These are phyloP conservation scores for Cyclotella distinguenda DNA, from an alignment of 108 stramenopile species.

Conservation along the genomic window DNA sequence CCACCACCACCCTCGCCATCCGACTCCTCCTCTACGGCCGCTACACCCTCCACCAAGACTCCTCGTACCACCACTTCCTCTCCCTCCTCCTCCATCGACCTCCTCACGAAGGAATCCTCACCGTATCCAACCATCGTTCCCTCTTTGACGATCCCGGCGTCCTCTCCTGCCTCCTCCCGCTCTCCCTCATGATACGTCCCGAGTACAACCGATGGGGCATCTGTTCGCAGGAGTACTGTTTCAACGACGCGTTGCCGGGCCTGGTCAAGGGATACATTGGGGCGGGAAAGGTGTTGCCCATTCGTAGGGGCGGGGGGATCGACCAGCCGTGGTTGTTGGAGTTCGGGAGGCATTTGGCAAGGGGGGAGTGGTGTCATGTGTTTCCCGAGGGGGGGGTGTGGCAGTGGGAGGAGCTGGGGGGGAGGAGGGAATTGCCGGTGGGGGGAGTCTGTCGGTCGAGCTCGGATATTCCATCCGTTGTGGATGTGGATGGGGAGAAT, in stretches of 20 bases:
- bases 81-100: slow-evolving; percentile 8
- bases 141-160: slow-evolving; percentile 69
- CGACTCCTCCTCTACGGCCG: slow-evolving; percentile 43
- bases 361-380: slow-evolving; percentile 71
- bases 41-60: slow-evolving; percentile 37
- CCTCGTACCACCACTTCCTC: slow-evolving; percentile 35
- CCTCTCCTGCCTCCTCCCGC: slow-evolving; percentile 53
- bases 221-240: slow-evolving; percentile 74
- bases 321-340: slow-evolving; percentile 57
- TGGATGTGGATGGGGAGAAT: not conserved
- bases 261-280: slow-evolving; percentile 58
- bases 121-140: slow-evolving; percentile 68
- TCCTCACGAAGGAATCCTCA: slow-evolving; percentile 40
- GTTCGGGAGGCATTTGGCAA: slow-evolving; percentile 52
- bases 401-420: slow-evolving; percentile 57
- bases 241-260: slow-evolving; percentile 50
- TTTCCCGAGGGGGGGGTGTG: slow-evolving; percentile 76
- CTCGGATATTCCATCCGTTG: slow-evolving; percentile 23
- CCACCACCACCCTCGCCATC: slow-evolving; percentile 42
- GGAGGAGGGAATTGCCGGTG: slow-evolving; percentile 28
- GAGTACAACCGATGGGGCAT: slow-evolving; percentile 64
- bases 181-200: slow-evolving; percentile 46
- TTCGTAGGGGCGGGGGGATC: slow-evolving; percentile 55
- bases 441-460: slow-evolving; percentile 5
- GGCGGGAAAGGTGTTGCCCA: slow-evolving; percentile 67